Evolutionary conservation across 768 basidiomycete species (phyloP).

Genomic region (Trametes cubensis): DNA sequence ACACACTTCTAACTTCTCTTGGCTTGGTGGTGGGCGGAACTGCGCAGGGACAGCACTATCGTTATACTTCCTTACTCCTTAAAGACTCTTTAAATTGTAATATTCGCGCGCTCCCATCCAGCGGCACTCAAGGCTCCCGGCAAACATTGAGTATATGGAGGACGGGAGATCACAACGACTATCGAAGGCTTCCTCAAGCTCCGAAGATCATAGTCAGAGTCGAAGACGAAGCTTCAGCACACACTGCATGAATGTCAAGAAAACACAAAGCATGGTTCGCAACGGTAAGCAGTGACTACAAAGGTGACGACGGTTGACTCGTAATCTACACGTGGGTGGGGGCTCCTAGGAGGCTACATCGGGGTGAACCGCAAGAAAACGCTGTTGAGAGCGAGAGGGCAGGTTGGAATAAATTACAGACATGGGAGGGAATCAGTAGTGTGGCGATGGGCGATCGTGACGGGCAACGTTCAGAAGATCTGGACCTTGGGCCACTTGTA

Average conservation of each 20-base stretch:
- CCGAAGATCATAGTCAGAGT: too few species aligned
- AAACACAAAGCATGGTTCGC: neutral
- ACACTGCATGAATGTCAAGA: neutral
- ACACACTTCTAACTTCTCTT: neutral
- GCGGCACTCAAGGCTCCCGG: neutral
- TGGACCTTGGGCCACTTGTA: conserved; percentile 59
- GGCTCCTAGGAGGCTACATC: conserved; percentile 20
- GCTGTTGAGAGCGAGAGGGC: conserved; percentile 29
- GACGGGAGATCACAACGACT: too few species aligned
- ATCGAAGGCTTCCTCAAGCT: too few species aligned
- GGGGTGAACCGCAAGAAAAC: conserved; percentile 13
- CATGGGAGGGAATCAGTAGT: neutral
- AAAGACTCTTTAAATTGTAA: conserved; percentile 6
- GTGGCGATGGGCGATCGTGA: neutral
- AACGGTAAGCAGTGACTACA: conserved; percentile 24
- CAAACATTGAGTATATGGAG: too few species aligned
- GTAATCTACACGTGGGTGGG: conserved; percentile 27
- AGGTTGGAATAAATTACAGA: conserved; percentile 17
- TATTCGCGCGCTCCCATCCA: neutral
- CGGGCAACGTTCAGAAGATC: conserved; percentile 37
- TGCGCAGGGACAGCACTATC: too few species aligned
- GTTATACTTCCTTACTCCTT: too few species aligned
- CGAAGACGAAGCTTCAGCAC: too few species aligned
- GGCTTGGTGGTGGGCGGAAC: neutral
- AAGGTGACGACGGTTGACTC: conserved; percentile 31